Evolutionary conservation across 768 basidiomycete species (phyloP).

Genomic region (Zangia roseola): DNA sequence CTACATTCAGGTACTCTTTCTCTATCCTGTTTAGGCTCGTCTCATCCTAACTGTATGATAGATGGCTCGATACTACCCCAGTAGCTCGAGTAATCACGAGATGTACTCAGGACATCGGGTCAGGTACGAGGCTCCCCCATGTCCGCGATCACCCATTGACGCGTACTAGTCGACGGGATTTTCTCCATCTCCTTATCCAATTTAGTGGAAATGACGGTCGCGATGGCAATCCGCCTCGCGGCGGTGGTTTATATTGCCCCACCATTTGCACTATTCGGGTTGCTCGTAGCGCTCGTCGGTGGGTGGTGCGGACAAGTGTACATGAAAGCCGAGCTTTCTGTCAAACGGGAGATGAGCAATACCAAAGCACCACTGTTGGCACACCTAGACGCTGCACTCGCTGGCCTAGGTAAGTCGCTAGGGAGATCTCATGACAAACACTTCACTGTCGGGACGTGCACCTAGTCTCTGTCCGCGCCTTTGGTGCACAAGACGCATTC

Average conservation of each 20-base stretch:
- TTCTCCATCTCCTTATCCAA: not conserved
- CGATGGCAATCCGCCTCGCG: conserved; percentile 4
- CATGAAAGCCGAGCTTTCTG: conserved; percentile 40
- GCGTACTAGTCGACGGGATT: conserved; percentile 8
- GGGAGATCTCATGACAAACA: not conserved
- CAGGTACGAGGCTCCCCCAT: not conserved
- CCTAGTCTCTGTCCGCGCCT: conserved; percentile 40
- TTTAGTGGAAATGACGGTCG: conserved; percentile 2
- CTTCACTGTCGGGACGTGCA: not conserved
- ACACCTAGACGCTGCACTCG: conserved; percentile 12
- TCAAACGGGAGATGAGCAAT: conserved; percentile 31
- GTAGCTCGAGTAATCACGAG: conserved; percentile 31
- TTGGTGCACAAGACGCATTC: conserved; percentile 34
- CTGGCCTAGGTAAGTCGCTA: conserved; percentile 16
- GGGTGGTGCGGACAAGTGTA: conserved; percentile 38
- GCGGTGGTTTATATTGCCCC: conserved; percentile 10
- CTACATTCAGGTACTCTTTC: conserved; percentile 59
- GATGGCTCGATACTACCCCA: conserved; percentile 46
- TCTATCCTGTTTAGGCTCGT: conserved; percentile 8
- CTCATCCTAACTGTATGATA: conserved; percentile 33
- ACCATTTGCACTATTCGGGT: conserved; percentile 24
- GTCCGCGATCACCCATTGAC: not conserved
- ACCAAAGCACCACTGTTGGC: conserved; percentile 19
- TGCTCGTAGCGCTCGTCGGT: conserved; percentile 28
- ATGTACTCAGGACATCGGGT: conserved; percentile 50